phyloP scores from a whole-genome alignment of 2,329 filamentous ascomycete genomes.

The Fulvia fulva region DNA sequence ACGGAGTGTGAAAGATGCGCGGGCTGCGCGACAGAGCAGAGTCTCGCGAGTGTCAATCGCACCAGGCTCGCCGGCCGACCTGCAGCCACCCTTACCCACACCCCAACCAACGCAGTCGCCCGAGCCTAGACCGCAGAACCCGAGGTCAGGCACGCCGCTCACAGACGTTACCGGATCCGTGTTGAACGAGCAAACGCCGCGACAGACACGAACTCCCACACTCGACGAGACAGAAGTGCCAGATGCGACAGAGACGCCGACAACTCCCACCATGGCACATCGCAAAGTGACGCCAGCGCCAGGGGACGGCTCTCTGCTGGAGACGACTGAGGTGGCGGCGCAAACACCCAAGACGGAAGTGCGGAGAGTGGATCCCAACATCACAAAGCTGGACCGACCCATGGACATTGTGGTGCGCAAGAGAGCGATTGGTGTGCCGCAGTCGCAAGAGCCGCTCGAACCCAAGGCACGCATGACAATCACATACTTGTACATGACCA shows the following conservation, averaged over 20 bases:
- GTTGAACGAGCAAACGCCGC: constrained; percentile 59
- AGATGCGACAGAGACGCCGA: constrained; percentile 12
- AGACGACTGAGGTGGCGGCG: constrained; percentile 15
- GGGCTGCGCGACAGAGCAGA: constrained; percentile 38
- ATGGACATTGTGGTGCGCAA: constrained; percentile 93
- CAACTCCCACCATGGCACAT: constrained; percentile 10
- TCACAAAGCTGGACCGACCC: constrained; percentile 76
- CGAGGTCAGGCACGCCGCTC: constrained; percentile 56
- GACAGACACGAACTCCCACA: constrained; percentile 19
- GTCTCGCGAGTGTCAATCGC: constrained; percentile 38
- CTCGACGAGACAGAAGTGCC: constrained; percentile 16
- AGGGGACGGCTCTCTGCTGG: constrained; percentile 15
- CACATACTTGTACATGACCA: constrained; percentile 83
- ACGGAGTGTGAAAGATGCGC: constrained; percentile 52
- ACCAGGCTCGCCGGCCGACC: constrained; percentile 30
- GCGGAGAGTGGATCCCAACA: constrained; percentile 71
- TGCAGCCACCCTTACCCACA: constrained; percentile 42
- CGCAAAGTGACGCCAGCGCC: constrained; percentile 5
- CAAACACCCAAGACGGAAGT: constrained; percentile 39
- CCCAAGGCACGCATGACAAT: constrained; percentile 89
- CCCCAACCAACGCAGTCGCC: constrained; percentile 45
- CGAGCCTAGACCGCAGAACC: constrained; percentile 24
- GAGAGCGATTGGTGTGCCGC: constrained; percentile 61
- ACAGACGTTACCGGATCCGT: constrained; percentile 68
- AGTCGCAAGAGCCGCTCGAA: constrained; percentile 67